phyloP scores from a whole-genome alignment of 176 grass and related monocot species.

The Melocanna baccifera region DNA sequence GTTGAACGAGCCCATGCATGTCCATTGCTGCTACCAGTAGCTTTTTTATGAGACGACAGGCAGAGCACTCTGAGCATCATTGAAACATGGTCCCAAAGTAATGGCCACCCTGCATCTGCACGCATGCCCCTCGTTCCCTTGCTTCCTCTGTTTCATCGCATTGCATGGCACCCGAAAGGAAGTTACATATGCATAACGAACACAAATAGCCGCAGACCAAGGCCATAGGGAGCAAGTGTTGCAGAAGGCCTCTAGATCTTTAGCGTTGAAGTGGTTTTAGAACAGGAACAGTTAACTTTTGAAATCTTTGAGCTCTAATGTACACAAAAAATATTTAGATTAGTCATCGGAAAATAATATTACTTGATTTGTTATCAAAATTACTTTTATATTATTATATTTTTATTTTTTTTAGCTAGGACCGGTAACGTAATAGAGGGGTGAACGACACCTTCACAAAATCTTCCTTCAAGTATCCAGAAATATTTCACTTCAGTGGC shows the following conservation, averaged over 20 bases:
- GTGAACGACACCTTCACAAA: too few relatives aligned
- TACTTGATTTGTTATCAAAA: too few relatives aligned
- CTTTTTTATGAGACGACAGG: neutral
- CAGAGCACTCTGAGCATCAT: conserved; percentile 11
- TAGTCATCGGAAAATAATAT: too few relatives aligned
- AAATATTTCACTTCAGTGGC: too few relatives aligned
- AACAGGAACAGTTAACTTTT: too few relatives aligned
- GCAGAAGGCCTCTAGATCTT: neutral
- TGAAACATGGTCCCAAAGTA: conserved; percentile 29
- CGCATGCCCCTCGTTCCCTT: neutral
- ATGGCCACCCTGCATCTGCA: neutral
- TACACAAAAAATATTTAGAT: too few relatives aligned
- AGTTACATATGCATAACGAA: neutral
- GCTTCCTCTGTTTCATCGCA: neutral
- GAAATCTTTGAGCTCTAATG: too few relatives aligned
- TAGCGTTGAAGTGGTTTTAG: too few relatives aligned
- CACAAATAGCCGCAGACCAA: neutral
- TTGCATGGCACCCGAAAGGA: neutral
- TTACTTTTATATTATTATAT: too few relatives aligned
- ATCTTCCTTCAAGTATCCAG: too few relatives aligned
- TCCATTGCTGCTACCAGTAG: neutral
- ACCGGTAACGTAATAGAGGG: too few relatives aligned
- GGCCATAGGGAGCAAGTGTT: neutral
- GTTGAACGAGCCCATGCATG: conserved; percentile 22
- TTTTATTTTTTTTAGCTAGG: too few relatives aligned